Conservation (phyloP, 352 stramenopile species). For the Globisporangium solare region DNA sequence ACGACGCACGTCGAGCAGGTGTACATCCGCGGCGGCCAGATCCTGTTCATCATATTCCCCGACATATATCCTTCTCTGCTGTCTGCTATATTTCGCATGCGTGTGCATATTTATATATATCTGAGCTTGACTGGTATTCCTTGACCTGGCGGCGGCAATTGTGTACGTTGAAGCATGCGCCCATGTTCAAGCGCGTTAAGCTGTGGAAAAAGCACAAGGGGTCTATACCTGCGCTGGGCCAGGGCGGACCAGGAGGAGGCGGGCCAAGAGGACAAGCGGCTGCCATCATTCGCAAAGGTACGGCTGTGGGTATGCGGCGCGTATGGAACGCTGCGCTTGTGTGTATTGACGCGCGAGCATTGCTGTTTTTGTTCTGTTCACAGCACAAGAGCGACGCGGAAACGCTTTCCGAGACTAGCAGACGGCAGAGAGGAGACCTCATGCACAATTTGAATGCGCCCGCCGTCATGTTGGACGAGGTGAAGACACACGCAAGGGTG, state of each 20-base stretch:
- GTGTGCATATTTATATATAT: constrained; percentile 1
- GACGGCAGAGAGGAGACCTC: neutral
- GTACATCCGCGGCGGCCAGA: constrained; percentile 82
- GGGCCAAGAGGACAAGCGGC: constrained; percentile 67
- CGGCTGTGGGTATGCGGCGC: neutral
- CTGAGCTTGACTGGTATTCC: constrained; percentile 12
- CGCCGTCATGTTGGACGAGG: too few relatives aligned
- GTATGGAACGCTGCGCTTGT: neutral
- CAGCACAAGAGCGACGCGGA: constrained; percentile 54
- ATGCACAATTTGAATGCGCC: too few relatives aligned
- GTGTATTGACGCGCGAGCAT: neutral
- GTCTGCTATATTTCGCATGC: neutral
- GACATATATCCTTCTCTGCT: constrained; percentile 82
- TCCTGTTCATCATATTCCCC: constrained; percentile 85
- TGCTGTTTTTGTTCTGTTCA: neutral
- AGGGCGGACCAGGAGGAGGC: constrained; percentile 52
- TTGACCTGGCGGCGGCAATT: constrained; percentile 14
- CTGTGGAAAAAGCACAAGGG: constrained; percentile 88
- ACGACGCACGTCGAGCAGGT: constrained; percentile 77
- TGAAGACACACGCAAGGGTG: too few relatives aligned
- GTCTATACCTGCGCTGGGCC: constrained; percentile 60
- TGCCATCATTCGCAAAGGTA: constrained; percentile 79
- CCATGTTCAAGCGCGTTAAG: constrained; percentile 87
- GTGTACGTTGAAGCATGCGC: constrained; percentile 80
- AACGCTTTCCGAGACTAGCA: constrained; percentile 26